Percentiles rank a stretch among this genome's conserved stretches.
phyloP scores from a whole-genome alignment of 1,284 basidiomycete species.

The Tetrapyrgos nigripes region DNA sequence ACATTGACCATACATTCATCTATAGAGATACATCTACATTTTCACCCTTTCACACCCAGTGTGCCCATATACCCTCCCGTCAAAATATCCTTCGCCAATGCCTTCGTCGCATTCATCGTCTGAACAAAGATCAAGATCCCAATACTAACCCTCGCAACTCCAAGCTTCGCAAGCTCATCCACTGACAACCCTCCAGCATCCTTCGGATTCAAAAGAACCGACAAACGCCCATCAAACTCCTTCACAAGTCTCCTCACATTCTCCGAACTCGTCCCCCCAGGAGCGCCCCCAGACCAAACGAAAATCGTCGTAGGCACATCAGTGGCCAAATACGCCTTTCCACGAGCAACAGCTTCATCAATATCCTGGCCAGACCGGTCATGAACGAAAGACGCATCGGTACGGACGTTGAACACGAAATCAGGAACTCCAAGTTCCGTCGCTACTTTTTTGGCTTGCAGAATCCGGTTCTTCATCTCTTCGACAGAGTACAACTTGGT shows the following conservation, averaged over 20 bases:
- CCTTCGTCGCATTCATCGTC: too few species aligned
- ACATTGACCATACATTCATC: too few species aligned
- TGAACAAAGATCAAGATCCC: too few species aligned
- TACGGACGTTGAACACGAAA: conserved; percentile 9
- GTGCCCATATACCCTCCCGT: too few species aligned
- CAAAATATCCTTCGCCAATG: too few species aligned
- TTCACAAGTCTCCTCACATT: conserved; percentile 5
- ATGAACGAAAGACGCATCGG: conserved; percentile 4
- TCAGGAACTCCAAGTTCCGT: conserved; percentile 9
- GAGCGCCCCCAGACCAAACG: conserved; percentile 3
- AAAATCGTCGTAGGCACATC: conserved; percentile 7
- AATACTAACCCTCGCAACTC: too few species aligned
- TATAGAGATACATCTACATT: too few species aligned
- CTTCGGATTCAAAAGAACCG: too few species aligned
- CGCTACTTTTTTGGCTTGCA: conserved; percentile 3
- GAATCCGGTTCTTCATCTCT: conserved; percentile 3
- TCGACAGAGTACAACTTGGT: conserved; percentile 4
- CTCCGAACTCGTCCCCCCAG: not conserved
- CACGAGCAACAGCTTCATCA: conserved; percentile 3
- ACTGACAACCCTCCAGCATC: too few species aligned
- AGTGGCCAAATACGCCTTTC: conserved; percentile 5
- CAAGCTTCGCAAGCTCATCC: too few species aligned
- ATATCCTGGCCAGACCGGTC: conserved; percentile 1
- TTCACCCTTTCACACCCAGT: too few species aligned
- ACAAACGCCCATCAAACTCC: conserved; percentile 7